Base-by-base conservation (phyloP, 2,329 filamentous ascomycete genomes). In the Boeremia lycopersici region DNA sequence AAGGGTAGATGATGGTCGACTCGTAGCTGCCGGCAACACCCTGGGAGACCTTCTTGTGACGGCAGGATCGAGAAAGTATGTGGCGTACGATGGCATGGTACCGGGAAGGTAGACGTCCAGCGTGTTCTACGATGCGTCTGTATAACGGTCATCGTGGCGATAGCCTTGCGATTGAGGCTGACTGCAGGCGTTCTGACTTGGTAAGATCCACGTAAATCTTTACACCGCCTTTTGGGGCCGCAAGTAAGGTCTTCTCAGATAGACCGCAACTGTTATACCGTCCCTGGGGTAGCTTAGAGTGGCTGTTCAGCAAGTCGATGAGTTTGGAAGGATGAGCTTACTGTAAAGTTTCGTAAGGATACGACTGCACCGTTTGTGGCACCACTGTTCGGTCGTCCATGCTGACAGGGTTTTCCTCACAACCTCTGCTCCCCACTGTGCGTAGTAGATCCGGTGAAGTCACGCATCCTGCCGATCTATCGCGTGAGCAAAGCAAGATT, bases 151-250 rank as follows among this genome's bases (percentile, higher is more conserved):
- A 38, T 33, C 25, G 34, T 6, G 13, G 43, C 33, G 41, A 40
- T 41, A 42, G 46, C 46, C 41, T 38, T 29, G 30, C 46, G 42
- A 31, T 55, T 46, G 40, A 55, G 46, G 52, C 46, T 55, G 51
- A 55, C 41, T 40, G 46, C 52, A 49, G 52, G 41, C 35, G 52
- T 46, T 50, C 38, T 46, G 52, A 44, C 46, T 31, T 34, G 46
- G 26, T 33, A 46, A 42, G 41, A 46, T 33, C 46, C 47, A 50
- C 52, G 52, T 55, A 46, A n/a, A 50, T n/a, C 15, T 55, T 55
- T 42, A 46, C 52, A 55, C 46, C 52, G 52, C 52, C 46, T 31
- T 50, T 50, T 47, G 12, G 31, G 17, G 4, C 23, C 19, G 15
- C 25, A 28, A 34, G 29, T 52, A n/a, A 26, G 34, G 40, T 23